Conservation (phyloP, 441 rosid genomes). For the Mallotus japonicus region DNA sequence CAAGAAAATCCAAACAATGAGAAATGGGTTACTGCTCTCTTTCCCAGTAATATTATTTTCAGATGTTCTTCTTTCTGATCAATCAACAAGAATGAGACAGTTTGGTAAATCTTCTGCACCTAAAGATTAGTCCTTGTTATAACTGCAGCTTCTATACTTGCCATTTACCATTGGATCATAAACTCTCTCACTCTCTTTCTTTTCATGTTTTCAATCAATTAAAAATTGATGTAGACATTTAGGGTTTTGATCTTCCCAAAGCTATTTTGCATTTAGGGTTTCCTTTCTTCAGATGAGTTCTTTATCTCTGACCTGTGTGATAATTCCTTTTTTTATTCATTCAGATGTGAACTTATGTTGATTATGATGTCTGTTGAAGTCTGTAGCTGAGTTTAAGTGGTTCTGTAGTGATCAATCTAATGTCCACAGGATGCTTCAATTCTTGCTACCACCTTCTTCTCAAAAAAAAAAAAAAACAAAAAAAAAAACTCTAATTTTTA, state of each 20-base stretch:
- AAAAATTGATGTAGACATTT: conserved; percentile 18
- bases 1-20: neutral
- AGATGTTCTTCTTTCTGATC: conserved; percentile 3
- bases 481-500: neutral
- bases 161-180: conserved; percentile 42
- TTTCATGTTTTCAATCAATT: conserved; percentile 17
- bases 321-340: neutral
- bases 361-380: conserved; percentile 12
- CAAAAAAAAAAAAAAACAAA: no score
- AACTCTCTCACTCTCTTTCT: conserved; percentile 3
- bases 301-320: conserved; percentile 13
- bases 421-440: conserved; percentile 26
- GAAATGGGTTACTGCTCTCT: conserved; percentile 16
- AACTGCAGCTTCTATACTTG: conserved; percentile 15
- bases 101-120: conserved; percentile 8
- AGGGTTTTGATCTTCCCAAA: conserved; percentile 37
- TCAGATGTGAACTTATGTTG: conserved; percentile 26
- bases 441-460: conserved; percentile 10
- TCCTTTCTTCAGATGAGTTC: conserved; percentile 22
- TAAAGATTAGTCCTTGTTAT: conserved; percentile 22
- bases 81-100: conserved; percentile 23
- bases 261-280: conserved; percentile 37
- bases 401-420: conserved; percentile 22
- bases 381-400: conserved; percentile 8
- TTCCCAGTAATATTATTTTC: conserved; percentile 1